Percentiles rank a stretch among this genome's conserved stretches.
phyloP scores from a whole-genome alignment of 345 rosid genomes.

The Syzygium aromaticum region DNA sequence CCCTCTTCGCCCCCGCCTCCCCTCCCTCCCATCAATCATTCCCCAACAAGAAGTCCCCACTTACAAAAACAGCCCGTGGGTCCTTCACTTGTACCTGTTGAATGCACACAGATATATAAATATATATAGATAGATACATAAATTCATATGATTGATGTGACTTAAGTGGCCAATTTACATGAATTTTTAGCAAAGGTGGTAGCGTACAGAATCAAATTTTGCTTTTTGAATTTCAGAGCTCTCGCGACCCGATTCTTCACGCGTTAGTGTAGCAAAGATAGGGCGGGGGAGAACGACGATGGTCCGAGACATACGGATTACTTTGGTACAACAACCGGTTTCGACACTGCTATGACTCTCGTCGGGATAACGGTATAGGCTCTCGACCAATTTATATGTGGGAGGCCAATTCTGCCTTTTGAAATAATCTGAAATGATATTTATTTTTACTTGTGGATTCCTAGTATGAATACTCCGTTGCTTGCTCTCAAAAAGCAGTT shows the following conservation, averaged over 20 bases:
- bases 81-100: not conserved
- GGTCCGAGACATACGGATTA: not conserved
- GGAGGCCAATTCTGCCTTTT: fast-evolving
- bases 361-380: not conserved
- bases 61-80: not conserved
- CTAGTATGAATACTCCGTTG: not conserved
- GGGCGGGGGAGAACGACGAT: not conserved
- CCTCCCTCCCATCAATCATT: not conserved
- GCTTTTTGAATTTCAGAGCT: not conserved
- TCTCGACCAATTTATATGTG: fast-evolving
- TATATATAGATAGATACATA: not conserved
- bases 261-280: too few species aligned
- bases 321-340: not conserved
- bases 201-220: not conserved
- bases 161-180: not conserved
- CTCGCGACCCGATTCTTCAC: not conserved
- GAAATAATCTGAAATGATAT: not conserved
- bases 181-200: not conserved
- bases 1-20: not conserved
- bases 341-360: fast-evolving
- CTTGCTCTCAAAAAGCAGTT: not conserved
- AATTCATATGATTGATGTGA: not conserved
- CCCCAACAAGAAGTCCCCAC: not conserved
- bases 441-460: not conserved
- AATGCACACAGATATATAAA: not conserved